Evolutionary conservation across 306 rosid species (phyloP), one percentile per base, ranked within the genome.

Genomic region (Urtica urens): DNA sequence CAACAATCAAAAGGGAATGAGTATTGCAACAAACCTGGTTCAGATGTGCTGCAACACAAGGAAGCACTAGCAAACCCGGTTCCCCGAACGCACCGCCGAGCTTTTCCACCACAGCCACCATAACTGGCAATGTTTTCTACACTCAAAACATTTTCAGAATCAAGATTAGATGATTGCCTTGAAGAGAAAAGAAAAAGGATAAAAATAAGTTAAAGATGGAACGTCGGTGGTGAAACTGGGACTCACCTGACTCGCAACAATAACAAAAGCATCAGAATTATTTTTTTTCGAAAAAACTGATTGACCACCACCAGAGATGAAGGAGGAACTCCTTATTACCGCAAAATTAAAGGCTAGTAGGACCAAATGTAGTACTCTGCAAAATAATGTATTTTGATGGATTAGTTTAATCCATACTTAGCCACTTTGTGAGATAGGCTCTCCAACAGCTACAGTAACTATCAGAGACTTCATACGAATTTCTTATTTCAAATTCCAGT

Each of bases 111-210:
- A 88, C 95, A 15, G 95, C 97, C 54, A 88, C 90, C 95, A 81
- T 78, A 38, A 88, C 95, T 2, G 95, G 97, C 38, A 88, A 79
- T 33, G 97, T 84, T 84, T 88, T 88, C 93, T 81, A 79, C 58
- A 62, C 63, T n/a, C n/a, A n/a, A 22, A 34, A 55, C 15, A 23
- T 27, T 61, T 7, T 2, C 37, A 31, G 10, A 31, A 31, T 7
- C 37, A 31, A 7, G 2, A 31, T 31, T 31, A 31, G 0, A 31
- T 31, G 37, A 1, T 10, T 4, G 4, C 33, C n/a, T n/a, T n/a
- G n/a, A n/a, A n/a, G n/a, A n/a, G n/a, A n/a, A n/a, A n/a, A n/a
- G n/a, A n/a, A n/a, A n/a, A n/a, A n/a, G n/a, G n/a, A n/a, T n/a
- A n/a, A n/a, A n/a, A n/a, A n/a, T n/a, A n/a, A n/a, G n/a, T n/a